Percentiles rank a stretch among this genome's conserved stretches.
Conservation (phyloP, 305 asterid species). For the Rubia peregrina region DNA sequence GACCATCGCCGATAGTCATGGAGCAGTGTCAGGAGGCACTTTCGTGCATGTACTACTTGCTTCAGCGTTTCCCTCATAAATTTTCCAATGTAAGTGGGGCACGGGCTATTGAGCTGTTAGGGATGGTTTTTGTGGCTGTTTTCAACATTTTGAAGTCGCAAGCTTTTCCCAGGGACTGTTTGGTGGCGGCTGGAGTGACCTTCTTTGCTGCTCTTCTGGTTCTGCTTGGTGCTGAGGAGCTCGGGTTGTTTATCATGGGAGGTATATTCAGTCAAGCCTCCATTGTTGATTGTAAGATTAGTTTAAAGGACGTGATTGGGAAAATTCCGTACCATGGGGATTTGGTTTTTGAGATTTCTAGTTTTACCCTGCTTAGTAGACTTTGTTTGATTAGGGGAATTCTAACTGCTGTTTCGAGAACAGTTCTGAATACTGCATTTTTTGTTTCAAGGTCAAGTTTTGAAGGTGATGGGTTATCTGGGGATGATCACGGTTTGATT, state of each 20-base stretch:
- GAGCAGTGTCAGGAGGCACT: slow-evolving; percentile 97
- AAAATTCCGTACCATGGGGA: slow-evolving; percentile 53
- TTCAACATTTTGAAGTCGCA: slow-evolving; percentile 59
- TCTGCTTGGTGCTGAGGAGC: slow-evolving; percentile 54
- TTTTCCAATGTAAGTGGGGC: slow-evolving; percentile 23
- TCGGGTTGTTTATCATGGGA: slow-evolving; percentile 61
- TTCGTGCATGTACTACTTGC: slow-evolving; percentile 85
- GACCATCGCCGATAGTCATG: slow-evolving; percentile 92
- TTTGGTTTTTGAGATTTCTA: slow-evolving; percentile 46
- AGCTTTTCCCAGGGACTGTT: slow-evolving; percentile 88
- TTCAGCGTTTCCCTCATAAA: slow-evolving; percentile 73
- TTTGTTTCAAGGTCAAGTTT: slow-evolving; percentile 25
- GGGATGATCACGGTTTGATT: slow-evolving; percentile 24
- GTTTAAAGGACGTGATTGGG: slow-evolving; percentile 28
- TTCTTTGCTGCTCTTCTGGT: slow-evolving; percentile 80
- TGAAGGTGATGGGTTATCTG: slow-evolving; percentile 23
- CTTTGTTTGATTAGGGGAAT: slow-evolving; percentile 91
- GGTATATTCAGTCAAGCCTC: slow-evolving; percentile 52
- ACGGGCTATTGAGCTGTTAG: slow-evolving; percentile 28
- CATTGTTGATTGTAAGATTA: slow-evolving; percentile 26
- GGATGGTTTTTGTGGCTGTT: slow-evolving; percentile 38
- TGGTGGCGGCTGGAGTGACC: slow-evolving; percentile 94
- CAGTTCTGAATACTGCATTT: slow-evolving; percentile 52
- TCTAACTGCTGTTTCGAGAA: slow-evolving; percentile 79
- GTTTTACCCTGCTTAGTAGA: slow-evolving; percentile 58